phyloP scores from a whole-genome alignment of 352 stramenopile species.

The Phytophthora agathidicida region DNA sequence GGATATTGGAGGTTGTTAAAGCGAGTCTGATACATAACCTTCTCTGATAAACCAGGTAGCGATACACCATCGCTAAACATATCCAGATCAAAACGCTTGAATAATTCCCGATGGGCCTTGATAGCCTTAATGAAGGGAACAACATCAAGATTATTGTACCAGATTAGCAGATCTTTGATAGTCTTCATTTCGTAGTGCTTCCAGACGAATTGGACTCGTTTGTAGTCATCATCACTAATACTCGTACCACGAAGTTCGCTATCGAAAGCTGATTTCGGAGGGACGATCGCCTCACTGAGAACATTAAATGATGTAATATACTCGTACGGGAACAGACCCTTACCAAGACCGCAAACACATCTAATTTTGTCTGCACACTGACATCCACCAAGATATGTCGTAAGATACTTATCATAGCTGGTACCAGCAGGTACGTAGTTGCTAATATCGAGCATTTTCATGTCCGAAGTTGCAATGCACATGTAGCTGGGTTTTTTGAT shows the following conservation, averaged over 20 bases:
- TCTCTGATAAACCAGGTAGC: conserved; percentile 20
- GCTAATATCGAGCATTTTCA: conserved; percentile 40
- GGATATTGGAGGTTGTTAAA: conserved; percentile 15
- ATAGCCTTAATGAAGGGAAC: conserved; percentile 28
- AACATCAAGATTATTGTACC: conserved; percentile 32
- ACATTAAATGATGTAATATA: conserved; percentile 34
- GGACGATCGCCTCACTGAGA: conserved; percentile 23
- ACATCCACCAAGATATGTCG: conserved; percentile 37
- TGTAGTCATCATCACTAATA: conserved; percentile 30
- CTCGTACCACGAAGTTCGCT: conserved; percentile 8
- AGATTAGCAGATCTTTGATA: conserved; percentile 34
- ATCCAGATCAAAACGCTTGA: conserved; percentile 21
- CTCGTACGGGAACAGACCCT: conserved; percentile 41
- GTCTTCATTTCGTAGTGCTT: conserved; percentile 40
- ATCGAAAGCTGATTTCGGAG: conserved; percentile 30
- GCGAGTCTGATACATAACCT: conserved; percentile 35
- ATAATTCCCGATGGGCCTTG: conserved; percentile 12
- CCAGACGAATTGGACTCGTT: conserved; percentile 35
- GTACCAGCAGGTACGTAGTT: conserved; percentile 40
- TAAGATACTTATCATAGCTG: conserved; percentile 30
- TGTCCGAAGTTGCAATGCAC: conserved; percentile 29
- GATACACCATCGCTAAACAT: conserved; percentile 29
- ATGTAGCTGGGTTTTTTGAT: conserved; percentile 41
- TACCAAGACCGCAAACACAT: conserved; percentile 29
- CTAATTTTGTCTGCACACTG: conserved; percentile 37